phyloP scores from a whole-genome alignment of 306 rosid species.

The Crotalaria pallida region DNA sequence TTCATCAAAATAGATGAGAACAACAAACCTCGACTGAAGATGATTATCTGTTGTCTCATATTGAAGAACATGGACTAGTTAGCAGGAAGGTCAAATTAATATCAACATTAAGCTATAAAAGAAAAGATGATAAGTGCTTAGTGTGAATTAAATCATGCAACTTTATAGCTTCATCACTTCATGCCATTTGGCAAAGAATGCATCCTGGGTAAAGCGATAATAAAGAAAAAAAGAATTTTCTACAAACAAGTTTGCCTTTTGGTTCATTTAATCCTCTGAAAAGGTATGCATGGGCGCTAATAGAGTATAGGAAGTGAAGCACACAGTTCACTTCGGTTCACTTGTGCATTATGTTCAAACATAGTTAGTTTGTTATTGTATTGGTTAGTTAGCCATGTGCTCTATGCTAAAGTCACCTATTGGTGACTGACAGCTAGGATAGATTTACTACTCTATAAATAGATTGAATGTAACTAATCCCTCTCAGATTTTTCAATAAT shows the following conservation, averaged over 20 bases:
- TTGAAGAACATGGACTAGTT: conserved; percentile 1
- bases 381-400: no score
- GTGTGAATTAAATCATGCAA: neutral
- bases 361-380: no score
- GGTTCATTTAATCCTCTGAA: conserved; percentile 7
- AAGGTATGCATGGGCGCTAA: neutral
- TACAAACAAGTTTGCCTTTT: neutral
- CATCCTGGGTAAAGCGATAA: neutral
- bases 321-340: no score
- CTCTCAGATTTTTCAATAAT: no score
- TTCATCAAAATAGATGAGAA: conserved; percentile 15
- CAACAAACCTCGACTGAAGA: neutral
- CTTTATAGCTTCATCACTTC: neutral
- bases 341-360: no score
- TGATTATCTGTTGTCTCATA: conserved; percentile 1
- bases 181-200: conserved; percentile 8
- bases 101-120: conserved; percentile 8
- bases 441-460: no score
- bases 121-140: neutral
- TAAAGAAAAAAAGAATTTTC: neutral
- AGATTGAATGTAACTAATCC: no score
- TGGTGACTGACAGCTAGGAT: no score
- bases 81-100: conserved; percentile 1
- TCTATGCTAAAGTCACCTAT: no score
- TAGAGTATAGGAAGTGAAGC: no score